Evolutionary conservation across 768 basidiomycete species (phyloP), one percentile per base, ranked within the genome.

Genomic region (Pulveroboletus sp.): DNA sequence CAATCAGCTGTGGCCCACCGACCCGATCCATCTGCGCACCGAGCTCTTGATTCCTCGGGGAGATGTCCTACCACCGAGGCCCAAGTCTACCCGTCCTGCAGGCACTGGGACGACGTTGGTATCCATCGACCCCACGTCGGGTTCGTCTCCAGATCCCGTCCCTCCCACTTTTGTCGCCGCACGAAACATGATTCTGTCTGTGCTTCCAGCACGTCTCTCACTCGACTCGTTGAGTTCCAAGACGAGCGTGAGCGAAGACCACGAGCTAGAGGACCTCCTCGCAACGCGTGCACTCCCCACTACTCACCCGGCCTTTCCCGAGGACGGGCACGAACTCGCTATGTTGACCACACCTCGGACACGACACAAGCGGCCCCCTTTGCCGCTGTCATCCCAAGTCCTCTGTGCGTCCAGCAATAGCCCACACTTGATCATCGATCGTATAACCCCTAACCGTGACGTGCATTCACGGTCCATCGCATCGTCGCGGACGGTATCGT

Each of bases 1-100:
- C 40, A 99, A 99, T 67, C 90, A 94, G 55, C 74, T 99, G 8
- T 99, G 97, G 97, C 67, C 91, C 6, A 87, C 90, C 7, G 97
- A 98, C 64, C 79, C 91, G 1, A 88, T 99, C 39, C 91, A 95
- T 69, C 78, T 94, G 29, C 87, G 94, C 24, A 82, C 83, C 39
- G 74, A 81, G 6, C 80, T 97, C 31, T 84, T 88, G 59, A 85
- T 98, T 48, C 93, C 94, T 0, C 55, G 43, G 1, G 53, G 57
- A 19, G 34, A 63, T 31, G 14, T 35, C 5, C 45, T 40, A 36
- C 51, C 33, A 10, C 6, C 32, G 5, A 49, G 52, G 29, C 38
- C 19, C 21, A 66, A 35, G 31, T 23, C 24, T 21, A 13, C 16
- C 20, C 40, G 12, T n/a, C 14, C 12, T 32, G 35, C 23, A 2